Conservation (phyloP, 2,329 filamentous ascomycete species). For the Triangularia setosa region DNA sequence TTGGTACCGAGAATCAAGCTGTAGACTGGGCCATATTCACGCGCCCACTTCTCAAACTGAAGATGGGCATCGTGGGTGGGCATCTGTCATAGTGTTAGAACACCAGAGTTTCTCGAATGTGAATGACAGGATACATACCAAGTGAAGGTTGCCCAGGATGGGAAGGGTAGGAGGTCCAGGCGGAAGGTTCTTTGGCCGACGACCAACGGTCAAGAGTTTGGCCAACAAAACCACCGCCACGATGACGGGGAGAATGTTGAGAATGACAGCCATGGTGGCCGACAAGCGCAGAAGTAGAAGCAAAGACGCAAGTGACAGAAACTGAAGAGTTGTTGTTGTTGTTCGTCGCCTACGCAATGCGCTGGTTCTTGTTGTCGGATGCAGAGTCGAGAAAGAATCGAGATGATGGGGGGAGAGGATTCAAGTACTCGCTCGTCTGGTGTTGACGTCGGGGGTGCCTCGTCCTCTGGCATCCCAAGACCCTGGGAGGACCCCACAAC, state of each 20-base stretch:
- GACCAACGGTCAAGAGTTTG: constrained; percentile 21
- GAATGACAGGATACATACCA: constrained; percentile 11
- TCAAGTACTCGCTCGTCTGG: constrained; percentile 12
- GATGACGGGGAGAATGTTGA: constrained; percentile 18
- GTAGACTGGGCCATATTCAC: constrained; percentile 27
- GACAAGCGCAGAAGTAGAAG: not conserved
- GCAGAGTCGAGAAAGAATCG: not conserved
- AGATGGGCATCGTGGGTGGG: constrained; percentile 25
- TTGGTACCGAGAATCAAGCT: constrained; percentile 27
- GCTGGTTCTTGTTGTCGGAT: not conserved
- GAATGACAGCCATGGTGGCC: constrained; percentile 18
- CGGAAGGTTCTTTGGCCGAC: constrained; percentile 26
- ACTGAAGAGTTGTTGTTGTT: not conserved
- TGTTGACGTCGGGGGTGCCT: constrained; percentile 1
- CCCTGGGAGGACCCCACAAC: not conserved
- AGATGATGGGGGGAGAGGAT: constrained; percentile 2
- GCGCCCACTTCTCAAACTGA: constrained; percentile 28
- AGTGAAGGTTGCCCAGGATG: constrained; percentile 29
- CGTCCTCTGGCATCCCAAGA: not conserved
- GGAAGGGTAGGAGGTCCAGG: constrained; percentile 29
- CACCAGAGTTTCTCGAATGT: not conserved
- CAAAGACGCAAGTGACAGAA: not conserved
- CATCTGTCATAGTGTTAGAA: constrained; percentile 14
- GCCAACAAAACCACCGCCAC: constrained; percentile 21
- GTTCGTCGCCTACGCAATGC: not conserved